Conservation (phyloP, 495 filamentous ascomycete genomes). For the Patellaria atrata region DNA sequence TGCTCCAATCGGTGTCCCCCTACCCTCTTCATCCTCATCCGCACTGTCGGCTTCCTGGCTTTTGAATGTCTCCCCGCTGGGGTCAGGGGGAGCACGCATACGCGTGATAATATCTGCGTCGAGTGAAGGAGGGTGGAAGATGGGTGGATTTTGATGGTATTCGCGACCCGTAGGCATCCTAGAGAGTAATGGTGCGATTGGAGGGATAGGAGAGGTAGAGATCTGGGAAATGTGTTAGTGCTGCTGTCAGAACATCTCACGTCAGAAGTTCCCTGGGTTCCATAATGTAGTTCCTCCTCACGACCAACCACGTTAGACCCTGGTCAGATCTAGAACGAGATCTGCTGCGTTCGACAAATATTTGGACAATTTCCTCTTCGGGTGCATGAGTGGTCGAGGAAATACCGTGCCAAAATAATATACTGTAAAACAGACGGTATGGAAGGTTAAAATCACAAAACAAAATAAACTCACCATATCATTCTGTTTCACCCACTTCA, state of each 20-base stretch:
- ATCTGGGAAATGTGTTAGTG: too few species aligned
- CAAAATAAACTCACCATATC: slow-evolving; percentile 54
- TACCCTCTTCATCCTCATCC: slow-evolving; percentile 26
- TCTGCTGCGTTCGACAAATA: too few species aligned
- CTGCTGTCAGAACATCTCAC: too few species aligned
- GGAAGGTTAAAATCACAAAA: not conserved
- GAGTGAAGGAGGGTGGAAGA: slow-evolving; percentile 20
- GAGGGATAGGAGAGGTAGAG: slow-evolving; percentile 55
- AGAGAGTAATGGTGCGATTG: slow-evolving; percentile 50
- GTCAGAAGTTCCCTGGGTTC: too few species aligned
- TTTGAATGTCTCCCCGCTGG: slow-evolving; percentile 17
- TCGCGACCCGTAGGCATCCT: slow-evolving; percentile 80
- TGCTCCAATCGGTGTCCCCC: slow-evolving; percentile 29
- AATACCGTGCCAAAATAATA: too few species aligned
- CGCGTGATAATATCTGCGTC: slow-evolving; percentile 22
- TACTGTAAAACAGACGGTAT: slow-evolving; percentile 38
- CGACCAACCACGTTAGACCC: too few species aligned
- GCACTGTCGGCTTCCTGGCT: slow-evolving; percentile 25
- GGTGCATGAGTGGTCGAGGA: too few species aligned
- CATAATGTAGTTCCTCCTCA: too few species aligned
- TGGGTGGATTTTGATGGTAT: slow-evolving; percentile 45
- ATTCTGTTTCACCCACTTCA: slow-evolving; percentile 85
- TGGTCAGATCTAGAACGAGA: too few species aligned
- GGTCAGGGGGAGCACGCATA: slow-evolving; percentile 28
- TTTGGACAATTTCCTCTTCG: too few species aligned